Base-by-base conservation (phyloP, 345 rosid species). In the Garcia nutans region DNA sequence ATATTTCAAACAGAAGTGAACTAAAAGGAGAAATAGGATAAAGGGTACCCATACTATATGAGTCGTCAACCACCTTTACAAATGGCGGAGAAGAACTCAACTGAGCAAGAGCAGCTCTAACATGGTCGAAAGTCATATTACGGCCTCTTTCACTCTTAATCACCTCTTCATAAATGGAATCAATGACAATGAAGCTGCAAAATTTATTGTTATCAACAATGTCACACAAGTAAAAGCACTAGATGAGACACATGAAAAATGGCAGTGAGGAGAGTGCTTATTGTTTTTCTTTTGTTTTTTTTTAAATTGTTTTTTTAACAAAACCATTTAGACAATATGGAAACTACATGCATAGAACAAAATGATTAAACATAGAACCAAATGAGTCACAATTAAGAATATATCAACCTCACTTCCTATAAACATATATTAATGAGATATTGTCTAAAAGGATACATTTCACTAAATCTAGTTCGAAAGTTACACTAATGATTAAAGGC, bases 131-230 rank as follows among this genome's bases (percentile, higher is more conserved):
- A 52, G 91, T 87, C 94, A 90, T 85, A 70, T 82, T 84, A 63
- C 91, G 94, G 65, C 93, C 96, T 64, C 82, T 89, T 82, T 87
- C 93, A 78, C 81, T 85, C 84, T 89, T 89, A 82, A 92, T 90
- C 72, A 92, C 91, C 84, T 92, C 98, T 77, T 88, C 97, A 70
- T 85, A 96, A 50, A 96, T 89, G 67, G 93, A 74, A 82, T 86
- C 47, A 90, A 45, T 10, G 92, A 87, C 79, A 93, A 75, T 8
- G 94, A 84, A 85, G 69, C 98, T 93, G 89, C 80, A 92, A 82
- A 65, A 70, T 15, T 70, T 57, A 77, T 49, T 26, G 73, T 24
- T 22, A 70, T 80, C 72, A 79, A 71, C 20, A 71, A 73, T 45
- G 73, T 2, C 15, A 57, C 17, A 75, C 15, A 42, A 19, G 63